These are phyloP conservation scores for Ajuga chamaepitys DNA, from an alignment of 257 asterid species.

Conservation along the genomic window DNA sequence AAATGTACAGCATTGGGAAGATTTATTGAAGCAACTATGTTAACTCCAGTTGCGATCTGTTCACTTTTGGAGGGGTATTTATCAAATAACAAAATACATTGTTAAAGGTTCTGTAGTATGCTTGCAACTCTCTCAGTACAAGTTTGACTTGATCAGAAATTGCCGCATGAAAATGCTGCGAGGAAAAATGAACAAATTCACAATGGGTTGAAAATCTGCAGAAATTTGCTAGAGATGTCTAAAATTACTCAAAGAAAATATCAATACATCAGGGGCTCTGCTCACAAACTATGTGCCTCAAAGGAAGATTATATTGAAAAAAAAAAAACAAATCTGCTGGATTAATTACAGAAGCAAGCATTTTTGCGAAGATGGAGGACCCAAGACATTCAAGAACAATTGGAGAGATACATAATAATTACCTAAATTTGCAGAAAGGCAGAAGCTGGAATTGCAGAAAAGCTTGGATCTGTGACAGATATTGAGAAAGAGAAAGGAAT, in stretches of 20 bases:
- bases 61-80: neutral
- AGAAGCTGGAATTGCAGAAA: slow-evolving; percentile 21
- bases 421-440: slow-evolving; percentile 26
- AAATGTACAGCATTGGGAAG: slow-evolving; percentile 6
- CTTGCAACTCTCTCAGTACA: slow-evolving; percentile 1
- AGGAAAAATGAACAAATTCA: neutral
- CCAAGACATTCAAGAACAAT: neutral
- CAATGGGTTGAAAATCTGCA: neutral
- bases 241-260: neutral
- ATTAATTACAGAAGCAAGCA: slow-evolving; percentile 8
- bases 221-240: neutral
- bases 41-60: neutral
- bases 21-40: neutral
- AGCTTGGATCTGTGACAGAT: slow-evolving; percentile 25
- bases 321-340: neutral
- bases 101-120: neutral
- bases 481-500: slow-evolving; percentile 5
- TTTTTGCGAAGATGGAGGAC: neutral
- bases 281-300: neutral
- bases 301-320: slow-evolving; percentile 1
- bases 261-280: neutral
- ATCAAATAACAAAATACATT: neutral
- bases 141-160: neutral
- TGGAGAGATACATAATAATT: neutral
- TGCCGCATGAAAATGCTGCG: neutral